phyloP scores from a whole-genome alignment of 805 yeast species.

The Komagataella kurtzmanii region DNA sequence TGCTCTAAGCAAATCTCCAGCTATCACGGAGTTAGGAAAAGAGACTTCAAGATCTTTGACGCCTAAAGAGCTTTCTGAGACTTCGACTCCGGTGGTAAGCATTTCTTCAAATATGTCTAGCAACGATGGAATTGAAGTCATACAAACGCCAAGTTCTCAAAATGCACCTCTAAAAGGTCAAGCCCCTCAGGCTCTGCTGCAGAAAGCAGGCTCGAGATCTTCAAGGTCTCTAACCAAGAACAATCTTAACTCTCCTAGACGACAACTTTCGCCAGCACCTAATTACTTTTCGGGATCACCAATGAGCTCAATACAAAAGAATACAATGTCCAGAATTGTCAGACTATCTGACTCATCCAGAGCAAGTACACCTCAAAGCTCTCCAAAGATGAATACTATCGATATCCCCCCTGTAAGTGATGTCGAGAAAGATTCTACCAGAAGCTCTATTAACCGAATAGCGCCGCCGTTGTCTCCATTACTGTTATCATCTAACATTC shows the following conservation, averaged over 20 bases:
- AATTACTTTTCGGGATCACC: slow-evolving; percentile 22
- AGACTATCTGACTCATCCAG: background rate
- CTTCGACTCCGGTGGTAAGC: background rate
- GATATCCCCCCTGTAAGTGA: background rate
- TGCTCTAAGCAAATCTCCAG: background rate
- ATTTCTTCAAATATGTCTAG: background rate
- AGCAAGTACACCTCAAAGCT: background rate
- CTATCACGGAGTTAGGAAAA: background rate
- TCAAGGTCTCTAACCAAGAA: slow-evolving; percentile 4
- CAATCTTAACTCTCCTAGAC: slow-evolving; percentile 31
- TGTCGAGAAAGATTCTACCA: background rate
- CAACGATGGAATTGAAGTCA: background rate
- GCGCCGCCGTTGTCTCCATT: slow-evolving; percentile 46
- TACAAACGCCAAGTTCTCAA: background rate
- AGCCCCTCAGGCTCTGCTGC: background rate
- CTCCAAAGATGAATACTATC: background rate
- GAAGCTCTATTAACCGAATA: background rate
- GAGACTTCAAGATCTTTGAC: background rate
- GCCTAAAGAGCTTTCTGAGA: background rate
- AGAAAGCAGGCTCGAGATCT: background rate
- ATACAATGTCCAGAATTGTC: slow-evolving; percentile 14
- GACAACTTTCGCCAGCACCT: slow-evolving; percentile 42
- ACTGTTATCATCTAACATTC: slow-evolving; percentile 48
- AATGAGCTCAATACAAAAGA: slow-evolving; percentile 49
- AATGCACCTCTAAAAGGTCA: background rate